Evolutionary conservation across 2,329 filamentous ascomycete species (phyloP), one percentile per base, ranked within the genome.

Genomic region (Neonectria ditissima): DNA sequence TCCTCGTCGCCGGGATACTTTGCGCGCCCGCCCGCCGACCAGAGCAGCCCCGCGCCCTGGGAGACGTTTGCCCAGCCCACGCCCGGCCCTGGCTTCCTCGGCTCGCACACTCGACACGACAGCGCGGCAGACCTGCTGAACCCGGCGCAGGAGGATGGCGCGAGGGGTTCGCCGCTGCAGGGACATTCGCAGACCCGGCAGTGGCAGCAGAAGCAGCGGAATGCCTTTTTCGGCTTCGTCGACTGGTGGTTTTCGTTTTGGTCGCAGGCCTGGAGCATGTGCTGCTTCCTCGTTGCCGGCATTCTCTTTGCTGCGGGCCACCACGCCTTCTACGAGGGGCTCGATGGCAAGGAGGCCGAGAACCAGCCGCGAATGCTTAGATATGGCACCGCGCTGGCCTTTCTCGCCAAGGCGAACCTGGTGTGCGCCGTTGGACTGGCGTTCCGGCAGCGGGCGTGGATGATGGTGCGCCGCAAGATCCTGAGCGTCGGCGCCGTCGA

Each of bases 391-490:
- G 51, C 62, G 1, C 54, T 73, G 5, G 71, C 71, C 2, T 73
- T 73, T 20, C 47, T 73, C 9, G 70, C 71, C 6, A 73, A 73
- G 50, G 71, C 71, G 5, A 73, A 65, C 34, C 64, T 73, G n/a
- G 66, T 71, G 11, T 72, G 67, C 7, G 68, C 71, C 2, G 71
- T 69, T 10, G 68, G 73, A 3, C 52, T 73, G 2, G 71, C 71
- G 9, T 72, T 72, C 37, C 71, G 69, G 16, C 71, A 73, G 18
- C 60, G 69, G 18, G 71, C 72, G 4, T 62, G 73, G 55, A 69
- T 71, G 71, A 71, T 72, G 68, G 71, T 73, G 34, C 69, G 71
- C n/a, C 68, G 66, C 50, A 73, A 72, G 55, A 70, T 72, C 50
- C 66, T 73, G 14, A 69, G 66, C 16, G 55, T 73, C 9, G 65